Base-by-base conservation (phyloP, 2,329 filamentous ascomycete genomes). In the Diplodia scrobiculata region DNA sequence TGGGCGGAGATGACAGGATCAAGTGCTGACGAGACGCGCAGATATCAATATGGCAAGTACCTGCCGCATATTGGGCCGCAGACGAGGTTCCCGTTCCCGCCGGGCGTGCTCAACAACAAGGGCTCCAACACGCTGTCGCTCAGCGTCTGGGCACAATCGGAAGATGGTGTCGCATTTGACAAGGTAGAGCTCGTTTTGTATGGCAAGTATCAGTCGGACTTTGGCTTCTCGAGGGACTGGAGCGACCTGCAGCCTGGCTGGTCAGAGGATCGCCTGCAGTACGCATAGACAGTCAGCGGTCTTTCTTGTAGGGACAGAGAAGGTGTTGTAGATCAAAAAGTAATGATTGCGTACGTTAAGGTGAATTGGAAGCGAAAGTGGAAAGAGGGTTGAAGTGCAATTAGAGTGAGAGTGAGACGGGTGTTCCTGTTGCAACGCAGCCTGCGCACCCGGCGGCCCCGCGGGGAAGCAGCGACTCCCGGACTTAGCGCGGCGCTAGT, bases 31-130 rank as follows among this genome's bases (percentile, higher is more conserved):
- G 14, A 9, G 10, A 17, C 17, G n/a, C 7, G 17, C 34, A 60
- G 55, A 5, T 66, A 66, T 21, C 86, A 88, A 71, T 88, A 86
- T 69, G 86, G 84, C 1, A 81, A 84, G 7, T 88, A 83, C 70
- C 83, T 84, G 67, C 85, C 86, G 0, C 81, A 84, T 59, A 85
- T 89, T 47, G 87, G 87, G 0, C 84, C 87, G 54, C 86, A 89
- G 75, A 79, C 83, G 17, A 78, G 81, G 17, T 89, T 86, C 70
- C 86, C 86, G 0, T 83, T 89, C 1, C 86, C 84, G 0, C 83
- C 83, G 0, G 86, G 86, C 0, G 78, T 88, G 5, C 73, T 88
- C 9, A 79, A 88, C 71, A 86, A 87, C 67, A 74, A 75, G 6
- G 86, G 86, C 0, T 78, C 84, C 9, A 89, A 89, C 68, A 85